phyloP scores from a whole-genome alignment of 169 alveolate genomes.

The Perkinsus marinus region DNA sequence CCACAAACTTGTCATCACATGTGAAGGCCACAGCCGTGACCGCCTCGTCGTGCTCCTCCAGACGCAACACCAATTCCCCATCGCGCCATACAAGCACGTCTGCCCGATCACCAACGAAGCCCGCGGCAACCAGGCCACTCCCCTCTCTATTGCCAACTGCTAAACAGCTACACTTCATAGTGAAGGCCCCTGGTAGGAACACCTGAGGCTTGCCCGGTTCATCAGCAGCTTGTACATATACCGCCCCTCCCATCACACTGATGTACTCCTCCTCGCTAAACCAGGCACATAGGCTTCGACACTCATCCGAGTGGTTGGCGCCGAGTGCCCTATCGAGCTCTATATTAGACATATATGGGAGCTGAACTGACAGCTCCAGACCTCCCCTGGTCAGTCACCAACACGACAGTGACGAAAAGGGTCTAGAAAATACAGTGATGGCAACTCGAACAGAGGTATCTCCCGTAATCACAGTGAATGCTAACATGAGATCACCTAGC shows the following conservation, averaged over 20 bases:
- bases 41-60: conserved; percentile 66
- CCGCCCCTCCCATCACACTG: background rate
- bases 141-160: background rate
- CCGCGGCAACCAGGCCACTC: background rate
- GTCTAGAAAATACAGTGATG: background rate
- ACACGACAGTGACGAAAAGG: background rate
- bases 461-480: background rate
- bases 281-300: background rate
- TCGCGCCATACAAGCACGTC: background rate
- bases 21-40: conserved; percentile 52
- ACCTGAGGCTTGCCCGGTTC: background rate
- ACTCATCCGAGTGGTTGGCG: background rate
- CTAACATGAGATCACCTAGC: background rate
- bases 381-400: background rate
- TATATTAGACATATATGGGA: background rate
- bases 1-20: conserved; percentile 51
- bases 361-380: background rate
- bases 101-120: background rate
- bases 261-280: background rate
- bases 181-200: background rate
- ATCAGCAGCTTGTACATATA: background rate
- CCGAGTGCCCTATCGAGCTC: background rate
- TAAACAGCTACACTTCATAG: background rate
- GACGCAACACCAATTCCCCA: conserved; percentile 26
- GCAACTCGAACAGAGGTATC: background rate